Evolutionary conservation across 306 rosid genomes (phyloP).

Genomic region (Leucaena leucocephala): DNA sequence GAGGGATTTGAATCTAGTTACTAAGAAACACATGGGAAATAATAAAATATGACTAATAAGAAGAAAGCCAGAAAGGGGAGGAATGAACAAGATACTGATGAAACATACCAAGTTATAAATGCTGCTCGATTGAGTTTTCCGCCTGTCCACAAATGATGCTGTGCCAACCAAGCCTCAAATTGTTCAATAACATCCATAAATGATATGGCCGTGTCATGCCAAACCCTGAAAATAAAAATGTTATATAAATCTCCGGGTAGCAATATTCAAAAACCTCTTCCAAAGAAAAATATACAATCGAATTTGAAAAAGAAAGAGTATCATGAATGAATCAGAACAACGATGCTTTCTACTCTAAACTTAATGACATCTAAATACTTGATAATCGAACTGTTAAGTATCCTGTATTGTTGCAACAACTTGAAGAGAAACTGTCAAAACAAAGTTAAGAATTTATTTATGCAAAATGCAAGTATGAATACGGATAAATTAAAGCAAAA

Average conservation of each 20-base stretch:
- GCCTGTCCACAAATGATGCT: slow-evolving; percentile 68
- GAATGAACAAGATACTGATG: slow-evolving; percentile 20
- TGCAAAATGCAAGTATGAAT: slow-evolving; percentile 21
- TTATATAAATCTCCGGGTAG: background rate
- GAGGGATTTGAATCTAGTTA: background rate
- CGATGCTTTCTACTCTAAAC: background rate
- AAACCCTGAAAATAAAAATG: slow-evolving; percentile 58
- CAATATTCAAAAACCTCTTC: background rate
- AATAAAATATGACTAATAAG: background rate
- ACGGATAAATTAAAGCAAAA: slow-evolving; percentile 19
- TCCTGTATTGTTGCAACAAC: background rate
- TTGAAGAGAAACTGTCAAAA: background rate
- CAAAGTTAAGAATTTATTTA: slow-evolving; percentile 16
- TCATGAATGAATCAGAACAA: background rate
- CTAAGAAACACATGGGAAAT: background rate
- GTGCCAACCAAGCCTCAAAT: slow-evolving; percentile 79
- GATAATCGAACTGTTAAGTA: background rate
- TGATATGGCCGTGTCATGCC: slow-evolving; percentile 93
- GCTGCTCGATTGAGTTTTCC: slow-evolving; percentile 70
- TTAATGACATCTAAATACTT: background rate
- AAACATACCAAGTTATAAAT: slow-evolving; percentile 78
- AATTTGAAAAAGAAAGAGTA: background rate
- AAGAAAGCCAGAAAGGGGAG: slow-evolving; percentile 19
- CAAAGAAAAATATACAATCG: too few species aligned
- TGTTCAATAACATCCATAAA: slow-evolving; percentile 75